Evolutionary conservation across 202 grass and related monocot species (phyloP), one percentile per base, ranked within the genome.

Genomic region (Schoenoplectus triqueter): DNA sequence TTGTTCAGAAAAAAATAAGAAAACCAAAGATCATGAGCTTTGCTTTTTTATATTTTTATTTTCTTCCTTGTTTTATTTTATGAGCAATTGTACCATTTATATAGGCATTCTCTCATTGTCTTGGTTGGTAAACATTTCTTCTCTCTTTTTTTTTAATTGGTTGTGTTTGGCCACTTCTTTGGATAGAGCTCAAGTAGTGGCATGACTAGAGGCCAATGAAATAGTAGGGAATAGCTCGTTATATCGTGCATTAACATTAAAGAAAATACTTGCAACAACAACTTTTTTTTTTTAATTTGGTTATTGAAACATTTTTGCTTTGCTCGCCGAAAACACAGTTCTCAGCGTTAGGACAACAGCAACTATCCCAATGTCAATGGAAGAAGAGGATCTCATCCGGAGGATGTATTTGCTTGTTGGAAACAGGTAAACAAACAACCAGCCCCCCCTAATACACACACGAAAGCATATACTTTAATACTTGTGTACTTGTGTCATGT

Each of bases 381-480:
- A 48, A 48, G 69, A 71, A 71, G 68, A 71, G 47, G 69, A 71
- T 49, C 69, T 71, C 69, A 71, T 71, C 15, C 15, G 44, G 15
- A 71, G 69, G 44, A 71, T 71, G 69, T 71, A 45, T 46, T 2
- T 69, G 66, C 66, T 68, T 42, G 31, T 68, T 68, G 66, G 66
- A 68, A 42, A 40, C 66, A 68, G 66, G 62, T 64, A 62, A 62
- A 4, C 13, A 60, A 47, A 47, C 45, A 3, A 3, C 45, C 45
- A 3, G 4, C 45, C 45, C 45, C 45, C 45, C 45, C 45, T 4
- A 59, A 15, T 3, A 15, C 55, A 59, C 55, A n/a, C 13, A 14
- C 13, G 15, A 3, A 47, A 47, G 5, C 45, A 47, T 31, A 31
- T 31, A 31, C 31, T 31, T 31, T 31, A 31, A 31, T 31, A 31